Conservation (phyloP, 257 asterid species). For the Mentha longifolia region DNA sequence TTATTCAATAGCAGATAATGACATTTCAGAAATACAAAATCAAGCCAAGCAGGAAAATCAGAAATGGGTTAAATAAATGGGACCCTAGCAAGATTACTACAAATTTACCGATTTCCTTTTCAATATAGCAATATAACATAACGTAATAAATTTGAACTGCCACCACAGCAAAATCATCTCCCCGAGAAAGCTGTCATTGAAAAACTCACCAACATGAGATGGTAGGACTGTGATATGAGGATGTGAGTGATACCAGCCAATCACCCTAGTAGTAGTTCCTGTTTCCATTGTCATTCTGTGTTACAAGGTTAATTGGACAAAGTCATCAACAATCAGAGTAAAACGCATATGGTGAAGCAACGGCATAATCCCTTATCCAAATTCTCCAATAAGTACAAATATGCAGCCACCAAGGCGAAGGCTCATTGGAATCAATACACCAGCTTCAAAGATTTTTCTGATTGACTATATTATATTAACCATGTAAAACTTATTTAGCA, state of each 20-base stretch:
- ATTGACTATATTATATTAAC: background rate
- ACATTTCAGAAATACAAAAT: slow-evolving; percentile 9
- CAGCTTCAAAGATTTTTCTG: slow-evolving; percentile 7
- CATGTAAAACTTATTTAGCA: background rate
- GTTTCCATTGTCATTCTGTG: slow-evolving; percentile 88
- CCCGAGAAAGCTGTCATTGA: slow-evolving; percentile 1
- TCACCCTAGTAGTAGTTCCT: slow-evolving; percentile 91
- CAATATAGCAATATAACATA: background rate
- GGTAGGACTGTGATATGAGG: slow-evolving; percentile 99
- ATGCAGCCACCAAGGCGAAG: background rate
- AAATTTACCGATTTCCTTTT: slow-evolving; percentile 1
- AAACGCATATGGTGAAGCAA: background rate
- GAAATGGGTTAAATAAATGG: background rate
- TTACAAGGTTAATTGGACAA: slow-evolving; percentile 67
- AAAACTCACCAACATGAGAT: slow-evolving; percentile 92
- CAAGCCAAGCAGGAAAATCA: background rate
- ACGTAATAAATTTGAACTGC: background rate
- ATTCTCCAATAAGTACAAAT: slow-evolving; percentile 5
- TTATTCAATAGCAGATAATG: background rate
- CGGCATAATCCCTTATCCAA: background rate
- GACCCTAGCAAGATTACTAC: background rate
- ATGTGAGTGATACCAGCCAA: slow-evolving; percentile 99
- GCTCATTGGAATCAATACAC: background rate
- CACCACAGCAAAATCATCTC: background rate
- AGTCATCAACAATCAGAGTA: slow-evolving; percentile 17